Evolutionary conservation across 2,329 filamentous ascomycete genomes (phyloP).

Genomic region (Magnaporthiopsis incrustans): DNA sequence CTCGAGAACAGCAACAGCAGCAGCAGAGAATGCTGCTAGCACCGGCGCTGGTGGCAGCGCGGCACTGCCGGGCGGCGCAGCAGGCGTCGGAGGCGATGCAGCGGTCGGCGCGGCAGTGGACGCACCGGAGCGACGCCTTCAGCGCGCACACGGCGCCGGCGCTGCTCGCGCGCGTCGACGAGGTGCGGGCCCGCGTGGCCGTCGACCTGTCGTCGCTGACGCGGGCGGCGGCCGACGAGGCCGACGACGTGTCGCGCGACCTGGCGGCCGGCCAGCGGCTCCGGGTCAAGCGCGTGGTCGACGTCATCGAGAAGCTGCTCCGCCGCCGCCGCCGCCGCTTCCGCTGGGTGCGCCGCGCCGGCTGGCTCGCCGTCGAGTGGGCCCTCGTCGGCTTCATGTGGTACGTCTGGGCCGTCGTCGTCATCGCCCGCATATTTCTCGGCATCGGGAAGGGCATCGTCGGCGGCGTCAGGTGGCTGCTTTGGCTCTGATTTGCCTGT

Average conservation of each 20-base stretch:
- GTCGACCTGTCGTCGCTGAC: slow-evolving; percentile 53
- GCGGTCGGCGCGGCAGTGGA: slow-evolving; percentile 46
- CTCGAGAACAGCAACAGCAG: neutral
- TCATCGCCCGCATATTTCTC: slow-evolving; percentile 59
- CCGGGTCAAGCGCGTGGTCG: slow-evolving; percentile 70
- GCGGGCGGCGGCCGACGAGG: slow-evolving; percentile 63
- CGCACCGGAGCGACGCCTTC: slow-evolving; percentile 51
- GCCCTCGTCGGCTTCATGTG: slow-evolving; percentile 82
- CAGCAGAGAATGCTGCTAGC: slow-evolving; percentile 20
- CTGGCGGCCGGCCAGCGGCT: slow-evolving; percentile 70
- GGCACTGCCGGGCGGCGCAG: slow-evolving; percentile 31
- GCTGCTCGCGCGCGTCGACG: slow-evolving; percentile 40
- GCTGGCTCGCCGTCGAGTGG: slow-evolving; percentile 85
- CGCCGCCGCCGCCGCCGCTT: slow-evolving; percentile 59
- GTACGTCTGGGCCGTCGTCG: slow-evolving; percentile 87
- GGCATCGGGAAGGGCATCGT: slow-evolving; percentile 53
- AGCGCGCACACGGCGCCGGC: slow-evolving; percentile 45
- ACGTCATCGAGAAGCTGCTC: slow-evolving; percentile 70
- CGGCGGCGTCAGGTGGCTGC: slow-evolving; percentile 64
- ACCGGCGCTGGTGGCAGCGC: slow-evolving; percentile 13
- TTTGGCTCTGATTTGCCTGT: slow-evolving; percentile 61
- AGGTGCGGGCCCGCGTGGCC: slow-evolving; percentile 36
- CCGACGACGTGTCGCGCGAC: slow-evolving; percentile 69
- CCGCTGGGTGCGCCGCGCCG: slow-evolving; percentile 64
- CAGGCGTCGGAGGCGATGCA: slow-evolving; percentile 40